Conservation (phyloP, 768 basidiomycete genomes). For the Boletus pseudo-olivaceus region DNA sequence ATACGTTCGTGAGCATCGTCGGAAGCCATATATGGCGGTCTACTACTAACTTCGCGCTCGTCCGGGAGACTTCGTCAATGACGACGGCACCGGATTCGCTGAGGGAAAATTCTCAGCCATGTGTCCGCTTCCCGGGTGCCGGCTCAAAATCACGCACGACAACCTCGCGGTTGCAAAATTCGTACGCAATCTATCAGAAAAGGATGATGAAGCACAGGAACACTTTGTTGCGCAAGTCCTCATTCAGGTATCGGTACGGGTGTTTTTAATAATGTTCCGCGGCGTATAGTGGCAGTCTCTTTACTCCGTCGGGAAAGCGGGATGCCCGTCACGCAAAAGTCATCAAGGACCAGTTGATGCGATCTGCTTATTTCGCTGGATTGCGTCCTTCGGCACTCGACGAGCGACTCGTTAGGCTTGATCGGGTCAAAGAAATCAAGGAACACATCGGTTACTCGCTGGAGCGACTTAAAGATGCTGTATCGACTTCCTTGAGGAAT, state of each 20-base stretch:
- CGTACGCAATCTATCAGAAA: constrained; percentile 35
- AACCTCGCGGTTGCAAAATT: constrained; percentile 43
- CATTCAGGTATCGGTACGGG: background rate
- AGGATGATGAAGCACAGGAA: constrained; percentile 15
- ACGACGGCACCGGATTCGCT: constrained; percentile 44
- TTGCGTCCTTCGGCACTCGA: background rate
- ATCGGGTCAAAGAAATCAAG: constrained; percentile 24
- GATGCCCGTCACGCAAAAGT: constrained; percentile 27
- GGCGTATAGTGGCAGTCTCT: constrained; percentile 34
- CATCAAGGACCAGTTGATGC: constrained; percentile 28
- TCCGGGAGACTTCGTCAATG: constrained; percentile 38
- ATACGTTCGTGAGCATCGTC: constrained; percentile 31
- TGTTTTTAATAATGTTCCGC: background rate
- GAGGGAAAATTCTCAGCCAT: constrained; percentile 37
- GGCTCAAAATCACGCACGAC: constrained; percentile 39
- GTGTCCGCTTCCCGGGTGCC: constrained; percentile 41
- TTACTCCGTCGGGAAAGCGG: constrained; percentile 23
- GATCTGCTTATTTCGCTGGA: constrained; percentile 19
- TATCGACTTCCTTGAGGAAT: constrained; percentile 16
- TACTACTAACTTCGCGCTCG: background rate
- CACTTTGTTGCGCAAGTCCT: constrained; percentile 37
- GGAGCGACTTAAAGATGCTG: constrained; percentile 18
- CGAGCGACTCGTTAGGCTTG: constrained; percentile 25
- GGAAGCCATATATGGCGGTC: background rate
- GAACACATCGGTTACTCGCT: constrained; percentile 27